Evolutionary conservation across 208 protist species (phyloP), one percentile per base, ranked within the genome.

Genomic region (Leishmania tarentolae): DNA sequence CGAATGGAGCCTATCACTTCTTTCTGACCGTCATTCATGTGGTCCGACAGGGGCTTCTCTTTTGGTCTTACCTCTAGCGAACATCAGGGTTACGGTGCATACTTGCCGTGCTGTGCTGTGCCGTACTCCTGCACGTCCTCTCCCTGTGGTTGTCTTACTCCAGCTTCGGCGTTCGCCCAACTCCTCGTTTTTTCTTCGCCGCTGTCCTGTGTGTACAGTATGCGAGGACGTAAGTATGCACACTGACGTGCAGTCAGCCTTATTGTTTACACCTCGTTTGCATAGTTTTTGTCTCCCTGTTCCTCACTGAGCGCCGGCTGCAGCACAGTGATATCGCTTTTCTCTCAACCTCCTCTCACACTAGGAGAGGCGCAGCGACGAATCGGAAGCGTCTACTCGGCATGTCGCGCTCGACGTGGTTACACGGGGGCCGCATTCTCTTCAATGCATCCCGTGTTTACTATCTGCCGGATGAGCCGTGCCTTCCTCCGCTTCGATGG

Each of bases 401-500:
- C 19, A 85, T 81, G 82, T 5, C 76, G 5, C 69, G 72, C 24
- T 9, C 65, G 47, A 42, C 47, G n/a, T 86, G 83, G 83, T 69
- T 74, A 17, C 65, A 76, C 37, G 15, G 75, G 35, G 85, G 85
- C 11, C 76, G 75, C 21, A 88, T 88, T 31, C 46, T 88, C 1
- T 61, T 76, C 59, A 87, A 89, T 50, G 83, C 79, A 4, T 76
- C 76, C 0, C 79, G 83, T 17, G 70, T 87, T 5, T 89, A 89
- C 68, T 87, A 89, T 61, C 6, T 88, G 31, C 85, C 90, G 9
- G 56, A 81, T 77, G 71, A 87, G n/a, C 59, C 72, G 2, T 68
- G 57, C 1, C 56, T 90, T 5, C 83, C 87, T 1, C 82, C 82
- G 17, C 76, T 93, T 66, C 82, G 83, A n/a, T 95, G 88, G 90